These are phyloP conservation scores for Cladophialophora bantiana DNA, from an alignment of 2,329 filamentous ascomycete genomes.

Conservation along the genomic window DNA sequence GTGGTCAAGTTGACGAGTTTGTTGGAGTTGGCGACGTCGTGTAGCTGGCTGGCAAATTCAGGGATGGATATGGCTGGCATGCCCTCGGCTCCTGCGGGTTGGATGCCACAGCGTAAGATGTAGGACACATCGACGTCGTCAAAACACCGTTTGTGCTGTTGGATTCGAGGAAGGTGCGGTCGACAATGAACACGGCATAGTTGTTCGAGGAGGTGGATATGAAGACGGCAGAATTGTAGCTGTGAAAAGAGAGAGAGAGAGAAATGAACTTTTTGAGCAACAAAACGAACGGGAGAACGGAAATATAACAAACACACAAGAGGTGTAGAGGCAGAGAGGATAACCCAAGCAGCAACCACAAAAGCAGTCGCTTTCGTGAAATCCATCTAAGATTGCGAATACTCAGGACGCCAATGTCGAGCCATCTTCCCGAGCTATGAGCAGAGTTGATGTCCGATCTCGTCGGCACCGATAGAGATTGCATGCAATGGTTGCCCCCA, in stretches of 20 bases:
- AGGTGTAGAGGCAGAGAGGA: slow-evolving; percentile 4
- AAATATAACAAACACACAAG: background rate
- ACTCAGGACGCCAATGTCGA: slow-evolving; percentile 4
- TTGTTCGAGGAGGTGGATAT: slow-evolving; percentile 10
- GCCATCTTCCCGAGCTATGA: background rate
- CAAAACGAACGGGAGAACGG: background rate
- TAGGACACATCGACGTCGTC: slow-evolving; percentile 8
- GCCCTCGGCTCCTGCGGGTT: background rate
- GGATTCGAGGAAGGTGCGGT: background rate
- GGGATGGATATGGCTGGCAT: background rate
- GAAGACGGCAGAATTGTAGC: slow-evolving; percentile 12
- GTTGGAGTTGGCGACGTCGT: background rate
- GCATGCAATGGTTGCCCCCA: slow-evolving; percentile 7
- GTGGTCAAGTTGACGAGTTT: slow-evolving; percentile 8
- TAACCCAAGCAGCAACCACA: background rate
- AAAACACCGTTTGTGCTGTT: background rate
- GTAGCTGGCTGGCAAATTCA: background rate
- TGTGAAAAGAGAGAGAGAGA: background rate
- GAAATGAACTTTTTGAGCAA: background rate
- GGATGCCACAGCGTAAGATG: slow-evolving; percentile 5
- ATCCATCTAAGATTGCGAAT: slow-evolving; percentile 2
- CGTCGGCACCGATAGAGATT: background rate
- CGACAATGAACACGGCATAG: slow-evolving; percentile 10
- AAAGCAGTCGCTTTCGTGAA: background rate
- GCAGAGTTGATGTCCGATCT: slow-evolving; percentile 1